A percentile compares a stretch with the other conserved stretches of the same genome.
These are phyloP conservation scores for Talaromyces sp. DNA, from an alignment of 2,329 filamentous ascomycete species.

Conservation along the genomic window DNA sequence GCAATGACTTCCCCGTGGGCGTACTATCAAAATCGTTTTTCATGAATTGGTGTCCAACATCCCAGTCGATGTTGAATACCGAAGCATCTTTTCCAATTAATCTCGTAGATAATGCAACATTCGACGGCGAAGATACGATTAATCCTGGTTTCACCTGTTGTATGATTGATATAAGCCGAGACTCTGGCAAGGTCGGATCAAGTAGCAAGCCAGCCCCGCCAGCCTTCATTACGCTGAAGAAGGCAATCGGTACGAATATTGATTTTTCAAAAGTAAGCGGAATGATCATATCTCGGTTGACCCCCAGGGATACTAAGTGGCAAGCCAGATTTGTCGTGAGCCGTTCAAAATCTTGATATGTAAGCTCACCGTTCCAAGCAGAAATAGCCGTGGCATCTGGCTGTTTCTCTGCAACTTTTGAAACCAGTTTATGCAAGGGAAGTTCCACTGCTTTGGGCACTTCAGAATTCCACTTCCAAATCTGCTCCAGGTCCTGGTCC, in stretches of 20 bases:
- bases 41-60: not conserved
- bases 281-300: conserved; percentile 4
- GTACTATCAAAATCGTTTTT: not conserved
- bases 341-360: conserved; percentile 15
- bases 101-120: not conserved
- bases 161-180: conserved; percentile 5
- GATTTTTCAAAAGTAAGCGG: conserved; percentile 15
- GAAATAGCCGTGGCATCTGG: conserved; percentile 13
- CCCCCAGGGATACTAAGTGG: not conserved
- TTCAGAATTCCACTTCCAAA: conserved; percentile 9
- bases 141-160: not conserved
- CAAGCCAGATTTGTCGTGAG: conserved; percentile 24
- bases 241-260: not conserved
- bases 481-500: conserved; percentile 18
- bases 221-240: conserved; percentile 14
- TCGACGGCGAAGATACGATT: not conserved
- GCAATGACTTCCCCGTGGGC: not conserved
- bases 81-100: not conserved
- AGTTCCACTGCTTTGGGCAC: not conserved
- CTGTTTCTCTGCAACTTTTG: not conserved
- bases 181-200: conserved; percentile 6
- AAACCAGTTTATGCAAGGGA: conserved; percentile 4
- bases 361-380: conserved; percentile 20
- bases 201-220: conserved; percentile 8
- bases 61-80: not conserved